A percentile compares a stretch with the other conserved stretches of the same genome.
Evolutionary conservation across 306 rosid species (phyloP).

Genomic region (Crotalaria pallida): DNA sequence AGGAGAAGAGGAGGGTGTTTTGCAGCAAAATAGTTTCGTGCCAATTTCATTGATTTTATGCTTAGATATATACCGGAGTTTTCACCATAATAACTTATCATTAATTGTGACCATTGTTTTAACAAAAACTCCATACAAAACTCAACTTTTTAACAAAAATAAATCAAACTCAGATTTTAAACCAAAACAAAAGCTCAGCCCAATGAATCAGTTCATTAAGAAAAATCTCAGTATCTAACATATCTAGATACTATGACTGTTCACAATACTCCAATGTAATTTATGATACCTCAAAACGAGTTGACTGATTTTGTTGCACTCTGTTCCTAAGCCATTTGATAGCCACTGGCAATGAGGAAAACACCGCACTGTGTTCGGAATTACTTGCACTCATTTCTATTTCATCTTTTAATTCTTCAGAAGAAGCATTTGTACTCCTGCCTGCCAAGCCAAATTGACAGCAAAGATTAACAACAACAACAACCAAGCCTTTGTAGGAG

Average conservation of each 20-base stretch:
- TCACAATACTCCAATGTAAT: not conserved
- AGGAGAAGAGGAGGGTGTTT: not conserved
- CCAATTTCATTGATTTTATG: not conserved
- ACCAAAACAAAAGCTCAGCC: not conserved
- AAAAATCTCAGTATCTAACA: not conserved
- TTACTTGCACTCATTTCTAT: conserved; percentile 43
- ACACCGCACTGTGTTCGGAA: conserved; percentile 70
- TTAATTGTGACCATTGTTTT: not conserved
- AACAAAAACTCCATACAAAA: not conserved
- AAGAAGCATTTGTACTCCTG: conserved; percentile 27
- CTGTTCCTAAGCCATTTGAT: conserved; percentile 79
- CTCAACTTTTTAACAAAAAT: not conserved
- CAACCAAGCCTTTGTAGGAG: not conserved
- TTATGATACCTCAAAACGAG: conserved; percentile 68
- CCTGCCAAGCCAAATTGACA: conserved; percentile 23
- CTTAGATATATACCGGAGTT: not conserved
- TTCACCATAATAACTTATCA: not conserved
- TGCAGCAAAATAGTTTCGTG: not conserved
- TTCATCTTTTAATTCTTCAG: conserved; percentile 53
- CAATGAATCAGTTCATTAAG: not conserved
- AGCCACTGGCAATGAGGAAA: conserved; percentile 74
- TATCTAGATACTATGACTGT: not conserved
- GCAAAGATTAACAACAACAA: not conserved
- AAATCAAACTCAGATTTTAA: not conserved
- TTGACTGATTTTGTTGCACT: conserved; percentile 50